Evolutionary conservation across 805 yeast genomes (phyloP), one percentile per base, ranked within the genome.

Genomic region (Komagataella pastoris): DNA sequence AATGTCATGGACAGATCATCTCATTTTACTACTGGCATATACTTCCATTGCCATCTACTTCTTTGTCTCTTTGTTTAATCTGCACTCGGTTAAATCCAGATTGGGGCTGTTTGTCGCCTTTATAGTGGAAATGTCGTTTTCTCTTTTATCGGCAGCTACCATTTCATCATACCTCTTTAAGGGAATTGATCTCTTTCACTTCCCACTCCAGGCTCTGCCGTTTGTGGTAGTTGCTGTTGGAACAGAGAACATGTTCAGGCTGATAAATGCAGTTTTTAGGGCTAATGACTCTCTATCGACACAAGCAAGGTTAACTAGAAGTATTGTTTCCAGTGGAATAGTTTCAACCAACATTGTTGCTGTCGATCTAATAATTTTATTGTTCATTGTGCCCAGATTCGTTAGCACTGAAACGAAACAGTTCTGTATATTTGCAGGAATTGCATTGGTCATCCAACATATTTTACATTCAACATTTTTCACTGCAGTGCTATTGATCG

Each of bases 401-500:
- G 62, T 69, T 7, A 57, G 63, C 44, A 49, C 49, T 24, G 44
- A 59, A 17, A 66, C 73, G 5, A 61, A 64, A 49, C 69, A 72
- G 50, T 70, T 71, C 47, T 74, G 79, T 51, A 55, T 72, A 8
- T 79, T 79, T 58, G 64, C 77, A 1, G 57, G 73, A 1, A 50
- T 75, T 24, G 74, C 82, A 0, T 57, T 85, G n/a, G 24, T 77
- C 1, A 63, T 82, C 45, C 87, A 84, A 55, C 84, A 79, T 59
- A 52, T 75, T 4, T 65, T 87, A 44, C 88, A 82, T 56, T 60
- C 80, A 49, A 77, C 90, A 1, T 86, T 72, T 62, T 76, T 85
- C 53, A 68, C 81, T 1, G 80, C 88, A 0, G 78, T 85, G 1
- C 66, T 86, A 30, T 73, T 83, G 17, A 76, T 87, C 44, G 95